phyloP scores from a whole-genome alignment of 352 stramenopile species.

The Pythium oligandrum region DNA sequence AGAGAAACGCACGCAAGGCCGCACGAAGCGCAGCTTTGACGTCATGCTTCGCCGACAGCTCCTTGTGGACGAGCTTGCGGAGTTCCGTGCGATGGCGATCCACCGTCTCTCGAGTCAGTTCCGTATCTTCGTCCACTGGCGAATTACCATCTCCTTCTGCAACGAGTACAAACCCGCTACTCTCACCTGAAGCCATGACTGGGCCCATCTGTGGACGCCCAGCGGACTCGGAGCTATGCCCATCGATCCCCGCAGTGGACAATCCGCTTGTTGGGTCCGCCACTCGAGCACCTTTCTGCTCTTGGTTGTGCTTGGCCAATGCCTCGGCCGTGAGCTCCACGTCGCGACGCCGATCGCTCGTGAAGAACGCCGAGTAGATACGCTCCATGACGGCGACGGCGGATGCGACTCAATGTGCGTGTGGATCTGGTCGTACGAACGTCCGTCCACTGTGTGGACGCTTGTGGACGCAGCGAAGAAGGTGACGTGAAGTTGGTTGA shows the following conservation, averaged over 20 bases:
- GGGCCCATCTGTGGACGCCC: background rate
- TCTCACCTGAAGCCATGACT: too few species aligned
- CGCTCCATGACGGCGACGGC: constrained; percentile 54
- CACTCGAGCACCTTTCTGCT: background rate
- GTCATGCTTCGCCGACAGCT: constrained; percentile 12
- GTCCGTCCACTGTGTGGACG: background rate
- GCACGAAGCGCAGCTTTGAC: constrained; percentile 23
- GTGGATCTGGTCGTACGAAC: too few species aligned
- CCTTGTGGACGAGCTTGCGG: constrained; percentile 6
- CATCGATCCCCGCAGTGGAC: background rate
- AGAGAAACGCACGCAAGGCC: constrained; percentile 40
- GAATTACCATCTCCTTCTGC: constrained; percentile 7
- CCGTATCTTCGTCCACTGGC: background rate
- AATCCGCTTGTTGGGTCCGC: background rate
- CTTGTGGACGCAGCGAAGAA: too few species aligned
- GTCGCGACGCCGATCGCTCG: constrained; percentile 35
- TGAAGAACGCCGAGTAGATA: constrained; percentile 86
- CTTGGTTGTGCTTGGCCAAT: constrained; percentile 64
- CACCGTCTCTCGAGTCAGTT: background rate
- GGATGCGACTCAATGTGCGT: background rate
- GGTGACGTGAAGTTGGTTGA: too few species aligned
- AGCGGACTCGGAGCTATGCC: background rate
- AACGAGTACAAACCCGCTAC: background rate
- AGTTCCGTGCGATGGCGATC: constrained; percentile 5
- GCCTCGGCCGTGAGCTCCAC: constrained; percentile 49